Evolutionary conservation across 78 protist species (phyloP).

Genomic region (Guillardia theta): DNA sequence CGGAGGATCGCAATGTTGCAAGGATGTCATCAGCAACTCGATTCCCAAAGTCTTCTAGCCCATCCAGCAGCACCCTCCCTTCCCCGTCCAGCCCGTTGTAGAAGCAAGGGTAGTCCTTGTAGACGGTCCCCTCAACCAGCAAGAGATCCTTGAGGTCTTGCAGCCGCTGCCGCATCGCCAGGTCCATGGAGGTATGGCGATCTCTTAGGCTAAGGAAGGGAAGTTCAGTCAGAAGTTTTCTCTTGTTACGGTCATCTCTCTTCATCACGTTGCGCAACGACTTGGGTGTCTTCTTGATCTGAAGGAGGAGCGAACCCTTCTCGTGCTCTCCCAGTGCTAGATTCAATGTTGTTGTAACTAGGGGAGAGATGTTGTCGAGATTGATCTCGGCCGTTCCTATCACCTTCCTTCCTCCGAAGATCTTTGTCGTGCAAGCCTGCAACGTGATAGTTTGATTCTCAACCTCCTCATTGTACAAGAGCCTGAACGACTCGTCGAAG

Average conservation of each 20-base stretch:
- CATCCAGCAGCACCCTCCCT: neutral
- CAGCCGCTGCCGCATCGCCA: neutral
- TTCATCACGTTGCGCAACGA: too few species aligned
- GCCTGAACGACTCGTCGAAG: neutral
- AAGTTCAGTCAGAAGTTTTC: neutral
- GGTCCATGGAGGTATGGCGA: neutral
- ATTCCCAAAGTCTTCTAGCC: neutral
- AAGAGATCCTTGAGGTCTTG: neutral
- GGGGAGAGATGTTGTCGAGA: too few species aligned
- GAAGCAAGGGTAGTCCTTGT: neutral
- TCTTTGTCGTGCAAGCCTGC: too few species aligned
- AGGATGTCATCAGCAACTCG: neutral
- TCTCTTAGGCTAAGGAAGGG: neutral
- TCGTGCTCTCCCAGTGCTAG: too few species aligned
- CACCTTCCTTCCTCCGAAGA: neutral
- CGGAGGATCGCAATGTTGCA: neutral
- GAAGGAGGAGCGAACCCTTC: too few species aligned
- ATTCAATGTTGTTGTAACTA: too few species aligned
- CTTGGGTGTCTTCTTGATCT: too few species aligned
- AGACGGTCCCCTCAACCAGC: neutral
- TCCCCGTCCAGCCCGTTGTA: neutral
- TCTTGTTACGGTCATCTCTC: too few species aligned
- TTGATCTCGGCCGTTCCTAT: neutral
- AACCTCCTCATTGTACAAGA: too few species aligned
- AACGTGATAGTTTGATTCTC: too few species aligned